Base-by-base conservation (phyloP, 2,329 filamentous ascomycete genomes). In the Diaporthe citriasiana region DNA sequence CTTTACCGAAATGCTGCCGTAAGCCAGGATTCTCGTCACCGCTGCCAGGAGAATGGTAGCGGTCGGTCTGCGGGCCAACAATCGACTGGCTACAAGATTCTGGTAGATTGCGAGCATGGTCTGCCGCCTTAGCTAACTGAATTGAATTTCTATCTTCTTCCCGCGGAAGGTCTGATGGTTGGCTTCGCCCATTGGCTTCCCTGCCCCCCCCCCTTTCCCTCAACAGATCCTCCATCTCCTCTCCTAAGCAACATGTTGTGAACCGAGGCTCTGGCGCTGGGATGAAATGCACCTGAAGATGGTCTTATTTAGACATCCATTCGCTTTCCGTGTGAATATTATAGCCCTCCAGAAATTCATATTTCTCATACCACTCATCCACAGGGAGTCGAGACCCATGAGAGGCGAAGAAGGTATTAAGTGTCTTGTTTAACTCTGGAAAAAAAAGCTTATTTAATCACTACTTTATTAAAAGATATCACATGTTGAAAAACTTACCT, bases 251-350 rank as follows among this genome's bases (percentile, higher is more conserved):
- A 55, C 51, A 33, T 55, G 10, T 55, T 30, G 25, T 30, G 33
- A 55, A 12, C 51, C 51, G 5, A 27, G 17, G 51, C 51, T 30
- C 15, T 55, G 51, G 13, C 25, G 51, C 51, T 55, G 25, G 5
- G 25, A 30, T 55, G 51, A 30, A 30, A 55, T 55, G 51, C 17
- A 55, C 25, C 51, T 55, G 13, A 55, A 15, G 25, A 55, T 30
- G 13, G 51, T 30, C 51, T 57, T 40, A 59, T 59, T 22, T 40
- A 38, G 33, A 59, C 56, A 59, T 59, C 56, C 56, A 59, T 59
- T 59, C 56, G 35, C 56, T 59, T 15, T 40, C 33, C 33, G 19
- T 17, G 7, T 40, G 33, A 59, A 35, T 59, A 17, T 59, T 40
- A 15, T 59, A 59, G 8, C 56, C 56, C 22, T 59, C 56, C 56